These are phyloP conservation scores for Cymbidium sinense DNA, from an alignment of 106 monocot genomes.

Conservation along the genomic window DNA sequence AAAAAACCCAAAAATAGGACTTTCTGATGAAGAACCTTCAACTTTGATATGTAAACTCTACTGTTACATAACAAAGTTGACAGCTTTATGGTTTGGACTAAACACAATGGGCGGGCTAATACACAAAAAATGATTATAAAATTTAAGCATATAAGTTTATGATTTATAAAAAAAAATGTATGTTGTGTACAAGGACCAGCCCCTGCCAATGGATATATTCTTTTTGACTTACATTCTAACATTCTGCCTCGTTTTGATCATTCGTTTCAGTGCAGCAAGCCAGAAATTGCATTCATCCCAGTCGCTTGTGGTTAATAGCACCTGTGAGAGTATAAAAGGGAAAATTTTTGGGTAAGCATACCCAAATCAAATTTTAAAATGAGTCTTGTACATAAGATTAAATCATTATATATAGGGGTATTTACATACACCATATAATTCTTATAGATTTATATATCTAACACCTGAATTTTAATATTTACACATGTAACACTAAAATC, in stretches of 20 bases:
- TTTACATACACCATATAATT: too few species aligned
- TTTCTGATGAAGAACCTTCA: neutral
- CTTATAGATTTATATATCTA: too few species aligned
- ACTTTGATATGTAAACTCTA: too few species aligned
- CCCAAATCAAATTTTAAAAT: too few species aligned
- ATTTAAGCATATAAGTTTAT: neutral
- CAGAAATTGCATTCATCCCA: constrained; percentile 99
- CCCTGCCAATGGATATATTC: neutral
- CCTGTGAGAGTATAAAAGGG: constrained; percentile 29
- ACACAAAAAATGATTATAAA: constrained; percentile 1
- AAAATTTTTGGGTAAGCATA: too few species aligned
- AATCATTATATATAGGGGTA: too few species aligned
- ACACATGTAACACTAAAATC: too few species aligned
- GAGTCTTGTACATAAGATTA: too few species aligned
- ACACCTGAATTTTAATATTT: too few species aligned
- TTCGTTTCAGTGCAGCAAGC: constrained; percentile 89
- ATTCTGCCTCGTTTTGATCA: constrained; percentile 88
- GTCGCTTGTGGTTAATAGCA: constrained; percentile 79
- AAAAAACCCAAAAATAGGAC: neutral
- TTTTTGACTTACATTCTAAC: constrained; percentile 29
- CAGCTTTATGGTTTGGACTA: neutral
- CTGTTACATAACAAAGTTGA: neutral
- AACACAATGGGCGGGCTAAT: neutral
- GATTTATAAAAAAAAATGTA: neutral
- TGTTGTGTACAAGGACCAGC: constrained; percentile 1